These are phyloP conservation scores for Gossypium trilobum DNA, from an alignment of 441 rosid species.

Conservation along the genomic window DNA sequence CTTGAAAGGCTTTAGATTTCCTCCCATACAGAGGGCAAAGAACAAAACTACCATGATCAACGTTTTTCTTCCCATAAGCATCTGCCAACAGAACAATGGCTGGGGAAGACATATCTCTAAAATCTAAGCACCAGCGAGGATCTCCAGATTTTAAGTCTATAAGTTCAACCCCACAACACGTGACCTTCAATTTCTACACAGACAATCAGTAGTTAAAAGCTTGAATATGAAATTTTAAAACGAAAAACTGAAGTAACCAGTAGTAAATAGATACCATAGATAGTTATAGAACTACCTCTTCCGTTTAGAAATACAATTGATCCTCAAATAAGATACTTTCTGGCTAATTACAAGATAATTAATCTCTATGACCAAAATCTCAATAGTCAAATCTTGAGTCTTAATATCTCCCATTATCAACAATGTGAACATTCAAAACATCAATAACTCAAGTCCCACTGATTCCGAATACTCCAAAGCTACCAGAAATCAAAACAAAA, in stretches of 20 bases:
- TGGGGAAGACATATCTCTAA: constrained; percentile 94
- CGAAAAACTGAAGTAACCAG: neutral
- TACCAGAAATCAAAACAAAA: neutral
- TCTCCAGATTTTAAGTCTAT: constrained; percentile 71
- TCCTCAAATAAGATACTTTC: neutral
- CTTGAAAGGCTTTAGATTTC: constrained; percentile 98
- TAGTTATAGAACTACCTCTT: neutral
- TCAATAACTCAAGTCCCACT: neutral
- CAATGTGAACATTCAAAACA: neutral
- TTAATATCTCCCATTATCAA: neutral
- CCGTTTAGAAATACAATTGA: neutral
- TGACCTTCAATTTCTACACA: constrained; percentile 77
- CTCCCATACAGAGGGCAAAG: constrained; percentile 89
- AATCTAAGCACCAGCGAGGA: constrained; percentile 92
- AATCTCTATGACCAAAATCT: neutral
- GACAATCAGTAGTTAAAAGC: constrained; percentile 8
- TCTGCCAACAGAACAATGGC: constrained; percentile 71
- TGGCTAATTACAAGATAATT: neutral
- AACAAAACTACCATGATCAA: constrained; percentile 70
- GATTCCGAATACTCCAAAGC: neutral
- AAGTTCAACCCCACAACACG: constrained; percentile 77
- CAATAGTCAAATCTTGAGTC: neutral
- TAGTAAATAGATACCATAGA: constrained; percentile 1
- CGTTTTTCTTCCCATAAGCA: constrained; percentile 56
- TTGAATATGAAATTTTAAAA: neutral